Evolutionary conservation across 2,329 filamentous ascomycete species (phyloP), one percentile per base, ranked within the genome.

Genomic region (Fonsecaea nubica): DNA sequence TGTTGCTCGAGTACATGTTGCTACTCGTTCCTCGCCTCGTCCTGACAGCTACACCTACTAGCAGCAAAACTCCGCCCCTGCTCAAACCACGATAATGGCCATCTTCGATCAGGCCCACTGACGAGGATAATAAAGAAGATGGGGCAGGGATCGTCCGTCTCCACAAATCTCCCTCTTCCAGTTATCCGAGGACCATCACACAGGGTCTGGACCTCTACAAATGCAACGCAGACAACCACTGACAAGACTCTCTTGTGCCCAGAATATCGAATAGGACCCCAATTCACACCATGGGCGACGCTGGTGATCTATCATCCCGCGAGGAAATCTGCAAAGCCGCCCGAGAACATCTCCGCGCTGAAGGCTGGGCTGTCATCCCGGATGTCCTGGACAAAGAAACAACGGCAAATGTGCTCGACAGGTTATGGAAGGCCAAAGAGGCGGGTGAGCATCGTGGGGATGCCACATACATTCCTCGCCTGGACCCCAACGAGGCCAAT

Each of bases 401-500:
- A 55, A 64, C 71, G 10, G 45, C 66, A 48, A 33, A 70, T 30
- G 69, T 68, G 7, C 68, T 76, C 21, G 53, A 67, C 7, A 65
- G 69, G 5, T 71, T 77, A 7, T 76, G 74, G 75, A 66, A 63
- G 12, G 74, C 74, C 9, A 71, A 72, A 65, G 72, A 72, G 38
- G 67, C 68, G 18, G 67, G 59, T 21, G 69, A 73, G 48, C 62
- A 57, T 25, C 68, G 64, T 15, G 75, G 75, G 10, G 72, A 72
- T n/a, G 61, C 68, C 21, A 74, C 74, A 2, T 71, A 71, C 64
- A 52, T 75, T 12, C 59, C 72, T 6, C 64, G 67, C 30, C 71
- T 77, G 4, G 75, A 77, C 60, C 75, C 75, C 0, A 76, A 77
- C 63, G 64, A 64, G 18, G 67, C 42, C 64, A 76, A 77, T 58